Conservation (phyloP, 352 stramenopile species). For the Globisporangium spinosum region DNA sequence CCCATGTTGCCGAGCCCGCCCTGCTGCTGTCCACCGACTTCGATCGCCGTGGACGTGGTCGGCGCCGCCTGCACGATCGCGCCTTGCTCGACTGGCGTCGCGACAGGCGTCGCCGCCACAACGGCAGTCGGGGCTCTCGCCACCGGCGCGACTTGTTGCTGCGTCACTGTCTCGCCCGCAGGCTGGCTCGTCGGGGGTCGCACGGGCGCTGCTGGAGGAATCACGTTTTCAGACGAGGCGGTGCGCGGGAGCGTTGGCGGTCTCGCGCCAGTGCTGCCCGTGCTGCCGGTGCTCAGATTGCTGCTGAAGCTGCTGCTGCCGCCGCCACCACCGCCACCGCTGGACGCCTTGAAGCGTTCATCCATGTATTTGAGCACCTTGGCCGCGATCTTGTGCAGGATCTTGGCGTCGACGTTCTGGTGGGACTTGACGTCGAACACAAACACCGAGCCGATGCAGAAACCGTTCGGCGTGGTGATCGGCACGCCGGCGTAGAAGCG, state of each 20-base stretch:
- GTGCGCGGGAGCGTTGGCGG: constrained; percentile 24
- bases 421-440: constrained; percentile 85
- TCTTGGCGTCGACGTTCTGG: constrained; percentile 71
- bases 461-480: constrained; percentile 72
- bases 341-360: constrained; percentile 62
- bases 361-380: constrained; percentile 89
- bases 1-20: constrained; percentile 80
- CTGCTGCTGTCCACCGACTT: constrained; percentile 57
- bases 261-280: constrained; percentile 13
- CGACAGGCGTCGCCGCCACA: constrained; percentile 20
- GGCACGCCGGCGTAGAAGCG: constrained; percentile 82
- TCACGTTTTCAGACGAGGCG: constrained; percentile 21
- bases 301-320: constrained; percentile 14
- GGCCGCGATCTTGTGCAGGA: constrained; percentile 83
- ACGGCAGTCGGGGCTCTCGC: constrained; percentile 12
- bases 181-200: constrained; percentile 31
- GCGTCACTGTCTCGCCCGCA: constrained; percentile 49
- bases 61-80: constrained; percentile 42
- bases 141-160: constrained; percentile 32
- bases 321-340: constrained; percentile 6
- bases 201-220: constrained; percentile 15
- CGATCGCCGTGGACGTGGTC: constrained; percentile 56
- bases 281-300: constrained; percentile 17
- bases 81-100: constrained; percentile 24
- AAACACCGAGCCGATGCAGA: constrained; percentile 83